These are phyloP conservation scores for Cymbopogon flexuosus DNA, from an alignment of 202 grass and related monocot genomes.

Conservation along the genomic window DNA sequence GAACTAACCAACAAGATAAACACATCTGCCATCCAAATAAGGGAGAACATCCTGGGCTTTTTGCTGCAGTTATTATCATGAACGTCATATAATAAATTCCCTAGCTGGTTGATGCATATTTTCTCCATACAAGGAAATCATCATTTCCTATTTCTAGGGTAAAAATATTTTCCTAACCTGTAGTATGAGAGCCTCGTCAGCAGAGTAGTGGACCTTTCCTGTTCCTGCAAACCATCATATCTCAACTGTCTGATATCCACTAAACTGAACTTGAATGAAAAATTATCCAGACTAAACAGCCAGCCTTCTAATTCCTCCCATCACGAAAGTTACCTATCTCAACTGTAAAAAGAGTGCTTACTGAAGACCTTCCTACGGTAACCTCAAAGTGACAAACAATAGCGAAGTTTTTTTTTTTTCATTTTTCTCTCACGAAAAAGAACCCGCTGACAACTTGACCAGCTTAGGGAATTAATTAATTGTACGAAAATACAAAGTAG, in stretches of 20 bases:
- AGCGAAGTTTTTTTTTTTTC: too few species aligned
- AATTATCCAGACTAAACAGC: not conserved
- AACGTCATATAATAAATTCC: not conserved
- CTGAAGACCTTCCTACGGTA: too few species aligned
- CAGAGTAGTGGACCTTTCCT: constrained; percentile 56
- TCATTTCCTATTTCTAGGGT: not conserved
- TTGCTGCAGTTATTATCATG: constrained; percentile 63
- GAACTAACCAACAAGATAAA: constrained; percentile 90
- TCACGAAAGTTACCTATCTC: too few species aligned
- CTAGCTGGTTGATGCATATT: not conserved
- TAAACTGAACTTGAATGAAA: not conserved
- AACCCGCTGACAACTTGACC: not conserved
- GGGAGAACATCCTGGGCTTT: constrained; percentile 71
- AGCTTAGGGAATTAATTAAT: not conserved
- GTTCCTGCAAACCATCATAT: constrained; percentile 37
- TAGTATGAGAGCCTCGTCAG: constrained; percentile 70
- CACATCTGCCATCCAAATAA: constrained; percentile 64
- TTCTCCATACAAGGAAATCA: not conserved
- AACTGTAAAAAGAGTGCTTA: too few species aligned
- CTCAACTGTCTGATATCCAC: not conserved
- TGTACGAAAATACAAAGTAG: not conserved
- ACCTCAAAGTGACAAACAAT: too few species aligned
- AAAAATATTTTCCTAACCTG: constrained; percentile 51
- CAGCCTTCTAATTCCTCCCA: too few species aligned
- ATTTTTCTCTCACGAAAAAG: too few species aligned